These are phyloP conservation scores for Salix viminalis DNA, from an alignment of 345 rosid genomes.

Conservation along the genomic window DNA sequence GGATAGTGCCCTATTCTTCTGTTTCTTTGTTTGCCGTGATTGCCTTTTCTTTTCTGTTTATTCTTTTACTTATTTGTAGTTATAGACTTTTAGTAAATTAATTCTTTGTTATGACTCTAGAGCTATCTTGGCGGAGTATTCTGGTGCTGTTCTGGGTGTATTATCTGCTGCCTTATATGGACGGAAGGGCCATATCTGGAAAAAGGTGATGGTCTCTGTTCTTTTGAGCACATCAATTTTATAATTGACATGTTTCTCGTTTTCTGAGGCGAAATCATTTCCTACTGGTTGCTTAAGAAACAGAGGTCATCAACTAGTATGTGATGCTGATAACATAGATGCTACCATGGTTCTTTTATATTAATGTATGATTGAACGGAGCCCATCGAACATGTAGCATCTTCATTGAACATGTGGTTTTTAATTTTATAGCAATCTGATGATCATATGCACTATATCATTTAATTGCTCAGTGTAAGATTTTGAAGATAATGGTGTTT, in stretches of 20 bases:
- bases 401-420: too few species aligned
- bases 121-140: slow-evolving; percentile 88
- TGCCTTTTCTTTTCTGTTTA: not conserved
- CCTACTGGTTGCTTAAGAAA: too few species aligned
- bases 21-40: not conserved
- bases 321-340: not conserved
- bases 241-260: not conserved
- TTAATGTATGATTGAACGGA: not conserved
- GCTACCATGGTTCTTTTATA: not conserved
- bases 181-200: slow-evolving; percentile 67
- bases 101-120: slow-evolving; percentile 36
- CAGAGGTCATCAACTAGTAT: not conserved
- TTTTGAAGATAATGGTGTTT: not conserved
- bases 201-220: slow-evolving; percentile 56
- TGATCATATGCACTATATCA: too few species aligned
- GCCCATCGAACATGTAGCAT: not conserved
- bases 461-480: too few species aligned
- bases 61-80: not conserved
- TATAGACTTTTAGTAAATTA: not conserved
- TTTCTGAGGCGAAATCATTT: not conserved
- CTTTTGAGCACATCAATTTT: not conserved
- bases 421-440: too few species aligned
- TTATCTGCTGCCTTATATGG: slow-evolving; percentile 88
- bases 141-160: slow-evolving; percentile 97
- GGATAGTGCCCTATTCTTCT: too few species aligned